Conservation (phyloP, 768 basidiomycete genomes). For the Leucocoprinus leucothites region DNA sequence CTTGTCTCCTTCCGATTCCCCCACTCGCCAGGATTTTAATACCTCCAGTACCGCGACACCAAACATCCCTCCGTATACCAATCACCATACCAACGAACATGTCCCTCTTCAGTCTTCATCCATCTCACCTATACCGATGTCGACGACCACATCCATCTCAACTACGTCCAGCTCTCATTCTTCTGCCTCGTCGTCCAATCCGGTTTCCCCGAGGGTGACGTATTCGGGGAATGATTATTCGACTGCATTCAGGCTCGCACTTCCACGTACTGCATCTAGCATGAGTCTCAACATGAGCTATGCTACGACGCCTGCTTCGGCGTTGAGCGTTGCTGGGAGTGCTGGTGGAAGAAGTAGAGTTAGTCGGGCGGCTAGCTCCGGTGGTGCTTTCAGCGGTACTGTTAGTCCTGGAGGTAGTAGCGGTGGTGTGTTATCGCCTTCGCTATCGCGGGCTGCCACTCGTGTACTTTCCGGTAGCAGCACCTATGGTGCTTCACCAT, state of each 20-base stretch:
- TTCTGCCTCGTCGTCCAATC: background rate
- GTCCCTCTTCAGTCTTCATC: background rate
- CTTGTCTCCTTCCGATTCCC: background rate
- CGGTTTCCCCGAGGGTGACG: constrained; percentile 6
- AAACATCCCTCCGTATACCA: background rate
- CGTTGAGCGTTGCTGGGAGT: background rate
- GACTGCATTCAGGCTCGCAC: constrained; percentile 2
- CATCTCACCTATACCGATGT: background rate
- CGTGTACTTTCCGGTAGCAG: background rate
- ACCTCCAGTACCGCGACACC: background rate
- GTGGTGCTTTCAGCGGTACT: background rate
- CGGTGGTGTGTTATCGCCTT: background rate
- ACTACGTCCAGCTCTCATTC: background rate
- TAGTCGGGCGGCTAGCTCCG: background rate
- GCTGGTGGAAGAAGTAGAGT: background rate
- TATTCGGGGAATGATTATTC: constrained; percentile 9
- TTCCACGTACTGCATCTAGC: constrained; percentile 1
- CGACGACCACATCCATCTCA: background rate
- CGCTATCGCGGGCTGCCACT: background rate
- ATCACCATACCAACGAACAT: background rate
- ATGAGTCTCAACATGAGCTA: background rate
- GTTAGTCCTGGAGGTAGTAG: background rate
- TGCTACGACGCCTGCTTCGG: background rate
- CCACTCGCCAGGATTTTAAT: background rate
- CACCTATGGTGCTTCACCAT: background rate